Evolutionary conservation across 208 protist genomes (phyloP).

Genomic region (Angomonas desouzai): DNA sequence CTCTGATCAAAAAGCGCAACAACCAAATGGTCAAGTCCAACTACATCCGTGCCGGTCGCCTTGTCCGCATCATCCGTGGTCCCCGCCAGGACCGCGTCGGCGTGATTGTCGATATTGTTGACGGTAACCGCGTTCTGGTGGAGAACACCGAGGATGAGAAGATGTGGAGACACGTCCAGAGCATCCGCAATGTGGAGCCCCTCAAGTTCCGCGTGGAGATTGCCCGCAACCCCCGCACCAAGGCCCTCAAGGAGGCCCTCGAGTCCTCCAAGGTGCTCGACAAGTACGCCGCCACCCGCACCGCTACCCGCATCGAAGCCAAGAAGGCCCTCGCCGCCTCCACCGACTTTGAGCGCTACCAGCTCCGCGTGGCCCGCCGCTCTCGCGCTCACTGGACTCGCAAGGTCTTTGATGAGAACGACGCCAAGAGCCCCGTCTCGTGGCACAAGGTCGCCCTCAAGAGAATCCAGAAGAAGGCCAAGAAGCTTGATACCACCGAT

Average conservation of each 20-base stretch:
- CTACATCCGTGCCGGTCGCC: constrained; percentile 52
- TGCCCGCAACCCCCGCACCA: constrained; percentile 66
- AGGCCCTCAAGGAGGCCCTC: constrained; percentile 73
- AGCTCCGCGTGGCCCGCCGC: constrained; percentile 87
- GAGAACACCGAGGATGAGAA: constrained; percentile 85
- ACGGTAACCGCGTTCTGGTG: constrained; percentile 87
- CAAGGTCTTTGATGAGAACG: constrained; percentile 89
- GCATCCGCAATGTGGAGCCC: constrained; percentile 84
- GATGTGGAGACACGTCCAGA: constrained; percentile 91
- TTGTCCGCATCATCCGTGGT: constrained; percentile 60
- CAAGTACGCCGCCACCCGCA: constrained; percentile 85
- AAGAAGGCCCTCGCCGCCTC: constrained; percentile 80
- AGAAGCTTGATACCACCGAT: constrained; percentile 70
- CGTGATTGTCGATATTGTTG: constrained; percentile 86
- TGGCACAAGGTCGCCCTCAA: constrained; percentile 87
- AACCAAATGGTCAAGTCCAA: constrained; percentile 53
- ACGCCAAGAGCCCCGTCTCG: constrained; percentile 84
- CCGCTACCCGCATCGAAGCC: constrained; percentile 63
- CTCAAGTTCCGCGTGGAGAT: constrained; percentile 67
- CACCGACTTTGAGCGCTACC: constrained; percentile 91
- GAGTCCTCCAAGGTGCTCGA: constrained; percentile 68
- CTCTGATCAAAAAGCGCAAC: constrained; percentile 7
- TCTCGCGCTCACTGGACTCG: constrained; percentile 88
- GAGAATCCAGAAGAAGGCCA: constrained; percentile 81
- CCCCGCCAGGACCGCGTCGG: constrained; percentile 61